Percentiles rank a stretch among this genome's conserved stretches.
phyloP scores from a whole-genome alignment of 148 eudicot genomes.

The Dianthus caryophyllus region DNA sequence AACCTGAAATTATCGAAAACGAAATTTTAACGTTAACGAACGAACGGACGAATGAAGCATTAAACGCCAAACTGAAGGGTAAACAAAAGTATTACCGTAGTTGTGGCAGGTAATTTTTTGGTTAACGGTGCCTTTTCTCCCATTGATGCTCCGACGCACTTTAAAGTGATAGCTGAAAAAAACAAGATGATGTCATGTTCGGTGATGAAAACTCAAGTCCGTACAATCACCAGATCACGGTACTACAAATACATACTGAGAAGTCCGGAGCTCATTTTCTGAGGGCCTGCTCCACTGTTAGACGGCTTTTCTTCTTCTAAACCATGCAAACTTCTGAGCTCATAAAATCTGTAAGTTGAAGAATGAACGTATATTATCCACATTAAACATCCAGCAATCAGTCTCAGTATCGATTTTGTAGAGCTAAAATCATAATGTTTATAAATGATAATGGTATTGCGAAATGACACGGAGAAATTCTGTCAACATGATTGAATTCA shows the following conservation, averaged over 20 bases:
- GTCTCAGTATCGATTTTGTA: not conserved
- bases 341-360: constrained; percentile 48
- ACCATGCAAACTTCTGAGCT: constrained; percentile 65
- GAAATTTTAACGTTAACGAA: not conserved
- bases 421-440: not conserved
- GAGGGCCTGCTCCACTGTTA: constrained; percentile 59
- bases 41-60: not conserved
- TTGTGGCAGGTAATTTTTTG: constrained; percentile 74
- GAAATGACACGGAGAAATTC: not conserved
- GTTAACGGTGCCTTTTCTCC: constrained; percentile 74
- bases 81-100: constrained; percentile 45
- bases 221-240: not conserved
- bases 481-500: not conserved
- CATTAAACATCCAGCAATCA: not conserved
- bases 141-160: constrained; percentile 89
- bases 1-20: constrained; percentile 33
- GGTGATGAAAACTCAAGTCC: not conserved
- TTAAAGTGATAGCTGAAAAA: constrained; percentile 63
- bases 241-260: constrained; percentile 45
- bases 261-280: constrained; percentile 83
- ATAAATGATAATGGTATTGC: not conserved
- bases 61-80: not conserved
- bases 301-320: constrained; percentile 73
- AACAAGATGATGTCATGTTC: constrained; percentile 3
- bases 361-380: constrained; percentile 1